Percentiles rank a stretch among this genome's conserved stretches.
These are phyloP conservation scores for Teunomyces panamensis DNA, from an alignment of 805 yeast genomes.

Conservation along the genomic window DNA sequence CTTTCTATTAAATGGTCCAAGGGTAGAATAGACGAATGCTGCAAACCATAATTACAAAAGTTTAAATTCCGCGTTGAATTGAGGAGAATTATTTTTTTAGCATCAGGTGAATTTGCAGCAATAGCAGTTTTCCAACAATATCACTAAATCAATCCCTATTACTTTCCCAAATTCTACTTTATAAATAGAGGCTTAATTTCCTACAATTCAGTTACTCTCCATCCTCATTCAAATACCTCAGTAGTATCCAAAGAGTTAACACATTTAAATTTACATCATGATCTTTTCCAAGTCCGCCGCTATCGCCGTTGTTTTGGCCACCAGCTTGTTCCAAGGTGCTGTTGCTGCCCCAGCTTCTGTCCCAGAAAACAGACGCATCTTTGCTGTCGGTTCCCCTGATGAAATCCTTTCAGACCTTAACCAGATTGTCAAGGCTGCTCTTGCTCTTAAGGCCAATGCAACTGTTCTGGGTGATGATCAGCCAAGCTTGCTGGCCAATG, in stretches of 20 bases:
- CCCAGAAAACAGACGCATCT: constrained; percentile 8
- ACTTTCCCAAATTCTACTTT: neutral
- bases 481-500: neutral
- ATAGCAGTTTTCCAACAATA: neutral
- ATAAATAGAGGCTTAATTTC: neutral
- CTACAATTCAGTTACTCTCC: neutral
- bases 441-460: constrained; percentile 6
- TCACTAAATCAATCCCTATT: neutral
- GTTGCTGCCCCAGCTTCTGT: constrained; percentile 4
- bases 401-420: constrained; percentile 11
- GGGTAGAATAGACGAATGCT: neutral
- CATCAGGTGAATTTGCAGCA: neutral
- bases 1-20: neutral
- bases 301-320: constrained; percentile 17
- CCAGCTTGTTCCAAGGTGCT: constrained; percentile 12
- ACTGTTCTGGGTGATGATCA: constrained; percentile 1
- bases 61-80: neutral
- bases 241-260: neutral
- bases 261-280: constrained; percentile 9
- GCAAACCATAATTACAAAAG: neutral
- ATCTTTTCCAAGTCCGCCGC: constrained; percentile 17
- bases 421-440: constrained; percentile 3
- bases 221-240: neutral
- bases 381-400: constrained; percentile 10
- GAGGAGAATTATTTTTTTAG: neutral